A percentile compares a stretch with the other conserved stretches of the same genome.
phyloP scores from a whole-genome alignment of 2,329 filamentous ascomycete genomes.

The Fusarium haematococcum region DNA sequence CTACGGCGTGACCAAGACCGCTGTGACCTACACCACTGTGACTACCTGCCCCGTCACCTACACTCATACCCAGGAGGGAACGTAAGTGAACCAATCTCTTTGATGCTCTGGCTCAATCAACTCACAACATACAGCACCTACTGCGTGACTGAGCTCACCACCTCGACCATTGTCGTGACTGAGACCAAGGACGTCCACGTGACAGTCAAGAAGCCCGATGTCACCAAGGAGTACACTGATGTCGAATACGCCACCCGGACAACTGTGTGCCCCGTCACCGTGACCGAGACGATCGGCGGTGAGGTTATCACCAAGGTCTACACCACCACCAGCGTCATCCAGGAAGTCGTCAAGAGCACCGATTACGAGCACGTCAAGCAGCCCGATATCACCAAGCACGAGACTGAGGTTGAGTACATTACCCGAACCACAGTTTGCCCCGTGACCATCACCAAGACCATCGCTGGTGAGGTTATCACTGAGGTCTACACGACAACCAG shows the following conservation, averaged over 20 bases:
- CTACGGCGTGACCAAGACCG: conserved; percentile 33
- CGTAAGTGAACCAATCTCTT: conserved; percentile 48
- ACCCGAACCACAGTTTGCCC: conserved; percentile 60
- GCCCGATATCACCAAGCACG: conserved; percentile 52
- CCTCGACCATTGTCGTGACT: conserved; percentile 58
- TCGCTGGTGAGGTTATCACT: conserved; percentile 54
- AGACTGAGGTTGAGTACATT: conserved; percentile 51
- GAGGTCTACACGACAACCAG: conserved; percentile 44
- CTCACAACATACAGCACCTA: conserved; percentile 52
- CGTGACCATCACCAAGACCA: conserved; percentile 53
- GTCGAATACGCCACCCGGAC: conserved; percentile 57
- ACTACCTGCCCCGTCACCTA: conserved; percentile 60
- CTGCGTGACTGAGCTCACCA: conserved; percentile 55
- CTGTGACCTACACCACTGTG: conserved; percentile 55
- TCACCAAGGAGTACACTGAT: conserved; percentile 49
- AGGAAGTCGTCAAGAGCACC: conserved; percentile 47
- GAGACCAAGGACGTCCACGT: conserved; percentile 54
- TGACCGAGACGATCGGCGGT: conserved; percentile 49
- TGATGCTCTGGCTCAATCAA: not conserved
- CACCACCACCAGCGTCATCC: conserved; percentile 45
- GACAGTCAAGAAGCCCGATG: conserved; percentile 49
- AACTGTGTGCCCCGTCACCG: conserved; percentile 57
- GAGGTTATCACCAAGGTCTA: conserved; percentile 44
- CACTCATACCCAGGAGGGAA: conserved; percentile 54
- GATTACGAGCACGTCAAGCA: conserved; percentile 51